Base-by-base conservation (phyloP, 1,284 basidiomycete species). In the Gastroboletus turbinatus region DNA sequence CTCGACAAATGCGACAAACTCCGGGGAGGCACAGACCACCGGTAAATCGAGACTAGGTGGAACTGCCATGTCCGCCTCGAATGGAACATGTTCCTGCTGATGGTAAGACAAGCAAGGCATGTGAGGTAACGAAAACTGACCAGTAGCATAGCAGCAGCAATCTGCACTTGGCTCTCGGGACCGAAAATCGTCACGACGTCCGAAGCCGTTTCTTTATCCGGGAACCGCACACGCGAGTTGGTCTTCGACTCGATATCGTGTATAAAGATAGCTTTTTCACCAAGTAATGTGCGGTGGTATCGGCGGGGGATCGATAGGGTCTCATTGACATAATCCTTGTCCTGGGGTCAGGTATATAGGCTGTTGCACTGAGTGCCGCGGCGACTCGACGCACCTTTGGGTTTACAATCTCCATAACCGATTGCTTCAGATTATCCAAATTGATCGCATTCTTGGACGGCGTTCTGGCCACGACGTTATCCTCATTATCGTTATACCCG, bases 401-500 rank as follows among this genome's bases (percentile, higher is more conserved):
- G 71, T 91, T 94, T 40, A 99, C 95, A 62, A 98, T 80, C 75
- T 98, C 96, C 94, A 98, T 97, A 53, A 99, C 94, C 30, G 93
- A 90, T 69, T 92, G 89, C 78, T 97, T 98, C 64, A 99, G 79
- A 69, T 96, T 94, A 66, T 98, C 95, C 66, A 99, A 77, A 72
- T 96, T 97, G 71, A 90, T 88, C 10, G 94, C 93, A 69, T 99
- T 99, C 82, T 99, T 99, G 43, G 95, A 94, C 8, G 96, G 96
- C 4, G 96, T 99, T 47, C 96, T 84, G 21, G 96, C 96, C 44
- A 99, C 87, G 50, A 99, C 96, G 68, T 99, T 99, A 77, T 99
- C 96, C 71, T 98, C 96, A 72, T 97, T 97, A 75, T 99, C 95
- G 66, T 92, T 86, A 74, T 98, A 98, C 16, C 96, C 96, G 33